Evolutionary conservation across 2,329 filamentous ascomycete species (phyloP).

Genomic region (Talaromyces islandicus): DNA sequence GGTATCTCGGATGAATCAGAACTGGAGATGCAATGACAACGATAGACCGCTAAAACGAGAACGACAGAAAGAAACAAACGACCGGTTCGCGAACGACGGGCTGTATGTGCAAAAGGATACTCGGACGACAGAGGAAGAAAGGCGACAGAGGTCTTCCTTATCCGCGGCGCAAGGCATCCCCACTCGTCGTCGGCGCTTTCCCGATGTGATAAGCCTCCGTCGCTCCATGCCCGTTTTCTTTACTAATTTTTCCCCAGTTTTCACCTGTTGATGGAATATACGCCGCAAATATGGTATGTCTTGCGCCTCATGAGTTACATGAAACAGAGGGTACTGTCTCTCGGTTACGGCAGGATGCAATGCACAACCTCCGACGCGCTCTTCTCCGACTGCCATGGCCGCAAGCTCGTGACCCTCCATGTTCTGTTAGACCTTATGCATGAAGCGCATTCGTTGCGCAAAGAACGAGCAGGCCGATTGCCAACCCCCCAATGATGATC

Average conservation of each 20-base stretch:
- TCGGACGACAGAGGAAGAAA: neutral
- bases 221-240: conserved; percentile 4
- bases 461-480: neutral
- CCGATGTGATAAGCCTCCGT: conserved; percentile 1
- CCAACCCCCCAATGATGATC: neutral
- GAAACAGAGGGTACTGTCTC: neutral
- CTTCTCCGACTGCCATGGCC: neutral
- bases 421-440: neutral
- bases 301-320: neutral
- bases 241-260: neutral
- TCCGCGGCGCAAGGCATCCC: conserved; percentile 1
- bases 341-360: neutral
- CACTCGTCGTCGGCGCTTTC: neutral
- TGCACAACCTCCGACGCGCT: neutral
- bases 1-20: neutral
- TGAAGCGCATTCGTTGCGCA: neutral
- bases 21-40: neutral
- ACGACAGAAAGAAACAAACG: neutral
- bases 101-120: neutral
- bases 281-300: neutral
- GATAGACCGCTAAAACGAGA: neutral
- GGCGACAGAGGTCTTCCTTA: conserved; percentile 2
- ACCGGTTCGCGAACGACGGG: neutral
- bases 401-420: neutral
- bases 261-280: neutral